These are phyloP conservation scores for Xerocomellus amylosporus DNA, from an alignment of 768 basidiomycete species.

Conservation along the genomic window DNA sequence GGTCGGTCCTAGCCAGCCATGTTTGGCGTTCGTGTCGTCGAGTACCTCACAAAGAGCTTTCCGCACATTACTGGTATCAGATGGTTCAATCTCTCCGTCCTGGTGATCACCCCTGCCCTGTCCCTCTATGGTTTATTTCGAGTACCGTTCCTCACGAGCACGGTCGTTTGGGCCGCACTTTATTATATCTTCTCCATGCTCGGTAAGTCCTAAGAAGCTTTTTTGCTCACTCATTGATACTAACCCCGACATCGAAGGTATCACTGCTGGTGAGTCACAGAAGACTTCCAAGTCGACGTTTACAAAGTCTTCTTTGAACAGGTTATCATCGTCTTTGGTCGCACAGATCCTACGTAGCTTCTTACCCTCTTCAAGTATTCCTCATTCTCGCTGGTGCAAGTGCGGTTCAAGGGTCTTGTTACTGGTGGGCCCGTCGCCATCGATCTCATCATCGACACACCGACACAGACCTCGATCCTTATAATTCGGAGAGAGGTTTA, in stretches of 20 bases:
- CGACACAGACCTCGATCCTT: conserved; percentile 84
- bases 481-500: conserved; percentile 74
- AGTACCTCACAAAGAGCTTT: conserved; percentile 29
- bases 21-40: conserved; percentile 10
- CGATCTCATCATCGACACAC: conserved; percentile 83
- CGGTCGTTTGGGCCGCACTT: conserved; percentile 54
- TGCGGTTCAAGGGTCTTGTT: conserved; percentile 83
- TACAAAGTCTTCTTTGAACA: conserved; percentile 24
- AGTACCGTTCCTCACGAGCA: conserved; percentile 47
- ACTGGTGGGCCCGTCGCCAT: conserved; percentile 84
- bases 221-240: conserved; percentile 10
- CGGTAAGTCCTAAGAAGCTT: conserved; percentile 41
- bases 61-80: conserved; percentile 55
- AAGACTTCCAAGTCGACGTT: neutral
- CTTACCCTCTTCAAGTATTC: conserved; percentile 64
- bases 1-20: conserved; percentile 3
- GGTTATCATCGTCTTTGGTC: conserved; percentile 87
- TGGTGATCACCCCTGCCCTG: conserved; percentile 68
- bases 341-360: conserved; percentile 79
- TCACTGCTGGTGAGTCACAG: conserved; percentile 44
- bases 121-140: conserved; percentile 64
- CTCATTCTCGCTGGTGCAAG: conserved; percentile 74
- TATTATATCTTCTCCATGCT: conserved; percentile 91
- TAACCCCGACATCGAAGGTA: conserved; percentile 35
- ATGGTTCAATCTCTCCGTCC: conserved; percentile 75